Evolutionary conservation across 805 yeast species (phyloP).

Genomic region (Teunomyces panamensis): DNA sequence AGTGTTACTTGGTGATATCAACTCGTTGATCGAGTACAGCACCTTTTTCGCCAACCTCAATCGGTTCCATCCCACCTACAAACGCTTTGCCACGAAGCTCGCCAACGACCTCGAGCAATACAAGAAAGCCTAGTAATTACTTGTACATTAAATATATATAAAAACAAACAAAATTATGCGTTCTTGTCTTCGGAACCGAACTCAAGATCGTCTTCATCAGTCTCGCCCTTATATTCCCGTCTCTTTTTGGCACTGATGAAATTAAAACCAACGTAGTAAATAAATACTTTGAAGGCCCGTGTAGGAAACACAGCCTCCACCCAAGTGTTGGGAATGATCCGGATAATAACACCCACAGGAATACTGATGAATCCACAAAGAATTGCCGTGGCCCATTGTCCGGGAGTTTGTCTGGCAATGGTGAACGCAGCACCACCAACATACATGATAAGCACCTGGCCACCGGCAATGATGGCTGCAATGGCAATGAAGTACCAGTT

Average conservation of each 20-base stretch:
- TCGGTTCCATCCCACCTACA: slow-evolving; percentile 49
- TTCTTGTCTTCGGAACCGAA: neutral
- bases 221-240: slow-evolving; percentile 12
- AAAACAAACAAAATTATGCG: neutral
- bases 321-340: slow-evolving; percentile 83
- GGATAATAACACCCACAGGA: slow-evolving; percentile 73
- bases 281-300: slow-evolving; percentile 38
- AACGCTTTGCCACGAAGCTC: slow-evolving; percentile 49
- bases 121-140: neutral
- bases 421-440: slow-evolving; percentile 97
- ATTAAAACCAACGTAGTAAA: slow-evolving; percentile 36
- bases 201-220: slow-evolving; percentile 4
- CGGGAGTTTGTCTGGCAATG: slow-evolving; percentile 72
- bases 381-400: slow-evolving; percentile 88
- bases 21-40: slow-evolving; percentile 45
- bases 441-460: slow-evolving; percentile 88
- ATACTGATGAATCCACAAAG: slow-evolving; percentile 76
- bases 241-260: slow-evolving; percentile 32
- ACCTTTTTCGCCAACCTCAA: slow-evolving; percentile 54
- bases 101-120: slow-evolving; percentile 21
- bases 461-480: slow-evolving; percentile 70
- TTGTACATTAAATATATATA: neutral
- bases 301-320: slow-evolving; percentile 65
- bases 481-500: slow-evolving; percentile 81
- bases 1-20: slow-evolving; percentile 41